phyloP scores from a whole-genome alignment of 192 early-diverging fungal species.

The Linnemannia schmuckeri region DNA sequence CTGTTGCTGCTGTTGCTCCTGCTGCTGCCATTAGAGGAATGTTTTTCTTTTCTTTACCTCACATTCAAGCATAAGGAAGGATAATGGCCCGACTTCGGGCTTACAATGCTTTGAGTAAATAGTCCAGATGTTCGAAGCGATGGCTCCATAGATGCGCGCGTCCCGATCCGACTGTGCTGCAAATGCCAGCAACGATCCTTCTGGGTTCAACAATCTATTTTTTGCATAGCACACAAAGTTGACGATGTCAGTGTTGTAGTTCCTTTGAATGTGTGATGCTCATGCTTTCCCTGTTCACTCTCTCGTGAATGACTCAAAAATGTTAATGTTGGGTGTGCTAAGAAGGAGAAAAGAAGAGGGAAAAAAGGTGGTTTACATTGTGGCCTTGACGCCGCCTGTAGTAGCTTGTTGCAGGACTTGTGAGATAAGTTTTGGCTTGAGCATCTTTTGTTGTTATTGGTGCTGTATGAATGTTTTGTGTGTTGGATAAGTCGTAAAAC shows the following conservation, averaged over 20 bases:
- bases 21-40: no score
- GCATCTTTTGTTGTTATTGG: conserved; percentile 42
- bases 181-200: conserved; percentile 69
- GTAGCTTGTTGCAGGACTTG: conserved; percentile 71
- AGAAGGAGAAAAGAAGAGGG: no score
- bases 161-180: conserved; percentile 66
- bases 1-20: no score
- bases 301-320: no score
- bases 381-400: conserved; percentile 65
- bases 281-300: no score
- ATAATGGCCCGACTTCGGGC: conserved; percentile 42
- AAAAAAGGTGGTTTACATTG: conserved; percentile 55
- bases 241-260: background rate
- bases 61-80: conserved; percentile 63
- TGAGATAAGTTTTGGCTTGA: conserved; percentile 73
- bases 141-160: conserved; percentile 69
- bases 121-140: conserved; percentile 71
- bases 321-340: background rate
- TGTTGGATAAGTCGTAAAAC: background rate
- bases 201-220: conserved; percentile 66
- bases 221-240: no score
- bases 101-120: conserved; percentile 64
- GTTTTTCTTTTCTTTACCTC: conserved; percentile 49
- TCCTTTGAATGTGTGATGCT: background rate
- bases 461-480: background rate